Conservation (phyloP, 2,329 filamentous ascomycete genomes). For the Stemphylium lycopersici region DNA sequence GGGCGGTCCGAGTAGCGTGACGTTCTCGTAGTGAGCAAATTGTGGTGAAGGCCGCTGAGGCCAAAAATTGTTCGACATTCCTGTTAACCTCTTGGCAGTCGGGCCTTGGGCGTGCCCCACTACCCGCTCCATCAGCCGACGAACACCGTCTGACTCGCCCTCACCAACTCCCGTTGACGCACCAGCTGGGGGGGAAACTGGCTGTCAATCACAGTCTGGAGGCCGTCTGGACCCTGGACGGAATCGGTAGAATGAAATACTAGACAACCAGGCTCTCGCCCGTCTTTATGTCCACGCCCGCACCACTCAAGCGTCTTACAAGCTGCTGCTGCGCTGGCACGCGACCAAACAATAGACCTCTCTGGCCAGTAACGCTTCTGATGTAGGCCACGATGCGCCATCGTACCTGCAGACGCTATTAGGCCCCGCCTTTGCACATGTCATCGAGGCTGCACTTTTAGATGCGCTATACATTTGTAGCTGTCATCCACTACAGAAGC, state of each 20-base stretch:
- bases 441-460: conserved; percentile 16
- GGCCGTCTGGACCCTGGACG: neutral
- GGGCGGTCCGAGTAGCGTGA: conserved; percentile 44
- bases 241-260: neutral
- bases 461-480: neutral
- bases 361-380: conserved; percentile 36
- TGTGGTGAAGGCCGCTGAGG: conserved; percentile 24
- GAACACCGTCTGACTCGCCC: conserved; percentile 14
- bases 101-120: conserved; percentile 12
- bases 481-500: neutral
- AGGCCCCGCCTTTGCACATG: conserved; percentile 46
- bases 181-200: neutral
- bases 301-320: conserved; percentile 25
- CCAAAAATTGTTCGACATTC: conserved; percentile 36
- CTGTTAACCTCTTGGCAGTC: conserved; percentile 13
- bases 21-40: conserved; percentile 36
- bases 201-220: neutral
- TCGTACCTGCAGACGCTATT: conserved; percentile 40
- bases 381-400: conserved; percentile 45
- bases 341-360: conserved; percentile 30
- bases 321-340: conserved; percentile 37
- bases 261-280: neutral
- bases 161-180: neutral
- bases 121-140: conserved; percentile 3
- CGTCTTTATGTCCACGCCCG: conserved; percentile 15